Base-by-base conservation (phyloP, 441 rosid genomes). In the Viola pubescens region DNA sequence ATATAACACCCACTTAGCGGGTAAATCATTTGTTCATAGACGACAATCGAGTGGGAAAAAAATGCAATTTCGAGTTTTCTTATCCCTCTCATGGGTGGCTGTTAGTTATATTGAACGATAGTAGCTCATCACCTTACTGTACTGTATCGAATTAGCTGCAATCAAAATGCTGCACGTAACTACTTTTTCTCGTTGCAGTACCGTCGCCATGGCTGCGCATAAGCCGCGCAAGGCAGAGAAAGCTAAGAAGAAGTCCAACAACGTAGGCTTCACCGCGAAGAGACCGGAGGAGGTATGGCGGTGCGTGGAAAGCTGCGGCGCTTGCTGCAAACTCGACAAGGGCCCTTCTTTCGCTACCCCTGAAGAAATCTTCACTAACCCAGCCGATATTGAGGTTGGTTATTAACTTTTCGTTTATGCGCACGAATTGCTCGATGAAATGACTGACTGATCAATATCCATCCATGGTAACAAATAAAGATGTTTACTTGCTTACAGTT, bases 321-420 rank as follows among this genome's bases (percentile, higher is more conserved):
- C 97, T 6, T 88, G 96, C 68, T 88, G 97, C 81, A 84, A 88
- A 77, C 66, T 91, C 13, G 90, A 72, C n/a, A 88, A 86, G 57
- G 96, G 83, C 42, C 86, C 89, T 4, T 69, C 81, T 56, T 86
- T 86, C 26, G 69, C 78, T 34, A 73, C 86, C 6, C 90, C 94
- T 8, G 94, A 88, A 62, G 94, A 91, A 62, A 83, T 86, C 67
- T 86, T 88, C 70, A 72, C 72, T 1, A 59, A 81, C 63, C 82
- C 87, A 7, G 52, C 56, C 1, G 96, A 82, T 16, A 10, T 86
- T 3, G 75, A 86, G 96, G 97, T 84, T 43, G 9, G 34, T 46
- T 7, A 1, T 46, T 46, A 8, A 43, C 3, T 43, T 43, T 9
- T 43, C 2, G 1, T 43, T 43, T 43, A 43, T 43, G 7, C 7